Evolutionary conservation across 768 basidiomycete genomes (phyloP), one percentile per base, ranked within the genome.

Genomic region (Lentinus tigrinus): DNA sequence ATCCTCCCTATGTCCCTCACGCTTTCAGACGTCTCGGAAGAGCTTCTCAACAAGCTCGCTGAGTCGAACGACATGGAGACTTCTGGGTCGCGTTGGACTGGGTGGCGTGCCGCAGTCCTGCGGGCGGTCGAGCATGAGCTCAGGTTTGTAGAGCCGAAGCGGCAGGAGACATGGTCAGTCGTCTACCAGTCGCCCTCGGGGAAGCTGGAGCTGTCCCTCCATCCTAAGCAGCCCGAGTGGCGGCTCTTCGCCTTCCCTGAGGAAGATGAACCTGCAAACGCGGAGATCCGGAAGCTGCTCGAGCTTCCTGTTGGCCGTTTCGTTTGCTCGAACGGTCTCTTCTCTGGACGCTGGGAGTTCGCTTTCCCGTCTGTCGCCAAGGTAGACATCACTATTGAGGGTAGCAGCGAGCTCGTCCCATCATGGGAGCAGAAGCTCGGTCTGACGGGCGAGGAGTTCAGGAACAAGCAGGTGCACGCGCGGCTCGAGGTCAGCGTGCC

Each of bases 391-490:
- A 81, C 78, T 13, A 79, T 97, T 36, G 72, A 84, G 62, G 88
- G 88, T 6, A 69, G 85, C 23, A 34, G 26, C 14, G 84, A 89
- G 28, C 77, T 81, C 7, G 89, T 93, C 0, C 89, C 91, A 10
- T 85, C 89, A 5, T 98, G 95, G 94, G 87, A 93, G 66, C 81
- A 85, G 17, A 82, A 86, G 26, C 79, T 98, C 27, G 95, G 94
- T 6, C 75, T 97, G 23, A 72, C 76, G 37, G 81, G 77, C 8
- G 82, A 84, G 10, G 81, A 85, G 42, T 87, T 86, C 72, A 84
- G 80, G 56, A 84, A 86, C 46, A 84, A 84, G 67, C 74, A 74
- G 62, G 87, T 95, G 14, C 83, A 86, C 69, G 82, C 90, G 0
- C 74, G 80, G 52, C 62, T 97, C 26, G 77, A 85, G 62, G 74